Evolutionary conservation across 805 yeast species (phyloP).

Genomic region (Tetrapisispora iriomotensis): DNA sequence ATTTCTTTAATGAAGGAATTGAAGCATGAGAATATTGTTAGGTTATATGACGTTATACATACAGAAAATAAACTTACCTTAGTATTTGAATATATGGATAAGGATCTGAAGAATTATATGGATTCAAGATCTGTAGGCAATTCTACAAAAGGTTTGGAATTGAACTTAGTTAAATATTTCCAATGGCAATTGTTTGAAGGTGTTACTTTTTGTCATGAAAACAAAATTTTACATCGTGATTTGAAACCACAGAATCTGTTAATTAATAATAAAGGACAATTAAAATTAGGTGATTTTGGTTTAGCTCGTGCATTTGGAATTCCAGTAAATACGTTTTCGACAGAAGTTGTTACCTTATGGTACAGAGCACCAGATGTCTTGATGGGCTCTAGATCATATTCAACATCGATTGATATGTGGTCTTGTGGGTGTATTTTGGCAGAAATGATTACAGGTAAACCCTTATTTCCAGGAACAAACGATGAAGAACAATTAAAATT

Average conservation of each 20-base stretch:
- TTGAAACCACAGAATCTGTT: constrained; percentile 92
- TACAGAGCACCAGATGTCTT: constrained; percentile 94
- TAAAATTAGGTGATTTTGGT: constrained; percentile 88
- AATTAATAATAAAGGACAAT: constrained; percentile 90
- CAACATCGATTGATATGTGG: constrained; percentile 99
- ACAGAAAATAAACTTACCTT: constrained; percentile 89
- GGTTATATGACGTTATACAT: constrained; percentile 88
- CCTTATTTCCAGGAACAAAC: constrained; percentile 93
- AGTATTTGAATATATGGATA: constrained; percentile 87
- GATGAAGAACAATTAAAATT: constrained; percentile 95
- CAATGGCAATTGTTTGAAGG: constrained; percentile 90
- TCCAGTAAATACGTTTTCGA: constrained; percentile 92
- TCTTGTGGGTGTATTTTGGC: constrained; percentile 96
- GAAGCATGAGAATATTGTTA: constrained; percentile 86
- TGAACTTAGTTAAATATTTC: constrained; percentile 71
- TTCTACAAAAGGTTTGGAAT: constrained; percentile 30
- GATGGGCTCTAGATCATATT: constrained; percentile 92
- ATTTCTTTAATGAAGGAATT: constrained; percentile 89
- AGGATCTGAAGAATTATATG: constrained; percentile 95
- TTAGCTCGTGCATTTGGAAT: constrained; percentile 96
- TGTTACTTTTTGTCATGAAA: constrained; percentile 86
- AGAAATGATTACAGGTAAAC: constrained; percentile 93
- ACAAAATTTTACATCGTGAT: constrained; percentile 89
- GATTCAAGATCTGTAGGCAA: constrained; percentile 43
- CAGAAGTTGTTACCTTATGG: constrained; percentile 97